phyloP scores from a whole-genome alignment of 352 stramenopile species.

The Phytophthora crassamura region DNA sequence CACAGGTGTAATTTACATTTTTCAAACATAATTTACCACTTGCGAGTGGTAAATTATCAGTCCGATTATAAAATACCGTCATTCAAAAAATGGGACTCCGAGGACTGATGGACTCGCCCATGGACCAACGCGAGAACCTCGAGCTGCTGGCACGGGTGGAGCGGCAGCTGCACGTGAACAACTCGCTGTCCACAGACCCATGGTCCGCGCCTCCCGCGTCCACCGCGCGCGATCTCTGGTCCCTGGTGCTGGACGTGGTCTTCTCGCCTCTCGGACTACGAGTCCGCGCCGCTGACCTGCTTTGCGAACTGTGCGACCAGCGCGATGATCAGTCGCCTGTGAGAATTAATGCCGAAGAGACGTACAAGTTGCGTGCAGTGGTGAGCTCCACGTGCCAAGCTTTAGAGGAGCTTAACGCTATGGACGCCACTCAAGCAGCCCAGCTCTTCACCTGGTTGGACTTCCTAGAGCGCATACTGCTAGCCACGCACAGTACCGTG shows the following conservation, averaged over 20 bases:
- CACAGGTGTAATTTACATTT: too few relatives aligned
- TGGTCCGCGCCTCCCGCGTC: slow-evolving; percentile 29
- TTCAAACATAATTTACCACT: too few relatives aligned
- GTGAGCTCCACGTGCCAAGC: slow-evolving; percentile 78
- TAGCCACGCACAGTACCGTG: slow-evolving; percentile 45
- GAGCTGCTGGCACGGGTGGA: slow-evolving; percentile 58
- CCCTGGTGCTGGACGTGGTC: slow-evolving; percentile 71
- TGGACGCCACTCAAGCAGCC: slow-evolving; percentile 43
- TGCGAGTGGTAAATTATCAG: too few relatives aligned
- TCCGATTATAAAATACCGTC: too few relatives aligned
- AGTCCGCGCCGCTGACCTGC: slow-evolving; percentile 62
- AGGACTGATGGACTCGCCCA: slow-evolving; percentile 54
- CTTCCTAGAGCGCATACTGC: slow-evolving; percentile 65
- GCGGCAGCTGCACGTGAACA: slow-evolving; percentile 33
- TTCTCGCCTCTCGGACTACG: slow-evolving; percentile 72
- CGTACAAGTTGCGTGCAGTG: slow-evolving; percentile 66
- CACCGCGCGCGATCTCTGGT: slow-evolving; percentile 60
- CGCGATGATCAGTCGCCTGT: slow-evolving; percentile 21
- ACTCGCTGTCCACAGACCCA: background rate
- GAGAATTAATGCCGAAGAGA: slow-evolving; percentile 22
- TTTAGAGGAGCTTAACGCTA: slow-evolving; percentile 62
- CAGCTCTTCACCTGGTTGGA: slow-evolving; percentile 68
- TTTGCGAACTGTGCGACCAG: slow-evolving; percentile 50
- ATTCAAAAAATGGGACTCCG: too few relatives aligned
- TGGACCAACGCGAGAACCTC: slow-evolving; percentile 58